Conservation (phyloP, 78 protist species). For the Dictyostelium capitatum region DNA sequence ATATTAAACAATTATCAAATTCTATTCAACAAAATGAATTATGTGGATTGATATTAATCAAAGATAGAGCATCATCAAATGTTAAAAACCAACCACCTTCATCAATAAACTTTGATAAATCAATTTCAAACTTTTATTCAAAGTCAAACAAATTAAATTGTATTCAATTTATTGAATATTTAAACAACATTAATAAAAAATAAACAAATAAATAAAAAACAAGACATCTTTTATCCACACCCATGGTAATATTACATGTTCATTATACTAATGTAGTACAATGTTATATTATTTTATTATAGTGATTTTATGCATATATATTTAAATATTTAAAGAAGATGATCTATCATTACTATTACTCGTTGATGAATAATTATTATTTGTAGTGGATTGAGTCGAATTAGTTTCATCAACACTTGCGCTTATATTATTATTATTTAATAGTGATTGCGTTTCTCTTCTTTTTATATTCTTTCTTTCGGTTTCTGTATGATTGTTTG, state of each 20-base stretch:
- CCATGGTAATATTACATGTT: too few species aligned
- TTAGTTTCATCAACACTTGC: neutral
- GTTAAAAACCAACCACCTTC: neutral
- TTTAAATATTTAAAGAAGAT: conserved; percentile 12
- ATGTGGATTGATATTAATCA: neutral
- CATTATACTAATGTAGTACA: too few species aligned
- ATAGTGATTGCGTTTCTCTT: conserved; percentile 38
- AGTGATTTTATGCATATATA: too few species aligned
- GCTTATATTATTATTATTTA: conserved; percentile 3
- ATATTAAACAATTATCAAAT: neutral
- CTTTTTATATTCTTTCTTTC: conserved; percentile 54
- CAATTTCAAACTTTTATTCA: neutral
- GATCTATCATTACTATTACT: neutral
- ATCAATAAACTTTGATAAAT: conserved; percentile 3
- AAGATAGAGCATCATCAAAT: neutral
- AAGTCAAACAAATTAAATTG: neutral
- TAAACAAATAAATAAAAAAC: too few species aligned
- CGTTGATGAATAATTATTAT: too few species aligned
- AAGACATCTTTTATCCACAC: too few species aligned
- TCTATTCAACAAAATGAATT: neutral
- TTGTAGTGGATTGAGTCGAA: neutral
- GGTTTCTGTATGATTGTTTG: conserved; percentile 23
- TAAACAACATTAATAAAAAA: too few species aligned
- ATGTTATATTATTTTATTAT: too few species aligned
- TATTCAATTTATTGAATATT: too few species aligned